Evolutionary conservation across 2,329 filamentous ascomycete genomes (phyloP).

Genomic region (Periglandula ipomoeae): DNA sequence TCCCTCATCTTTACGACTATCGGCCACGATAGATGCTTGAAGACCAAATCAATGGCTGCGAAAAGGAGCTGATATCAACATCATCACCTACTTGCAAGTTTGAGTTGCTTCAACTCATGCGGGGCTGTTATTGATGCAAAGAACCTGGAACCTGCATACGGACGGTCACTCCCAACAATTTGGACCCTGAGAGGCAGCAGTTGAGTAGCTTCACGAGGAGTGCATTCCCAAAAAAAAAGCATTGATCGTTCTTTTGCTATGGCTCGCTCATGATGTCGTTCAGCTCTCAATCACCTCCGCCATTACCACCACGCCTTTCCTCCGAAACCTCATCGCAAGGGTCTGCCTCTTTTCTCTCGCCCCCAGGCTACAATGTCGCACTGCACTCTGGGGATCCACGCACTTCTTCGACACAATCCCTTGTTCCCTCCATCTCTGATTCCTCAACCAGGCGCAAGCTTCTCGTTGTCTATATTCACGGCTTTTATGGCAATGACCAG

Average conservation of each 20-base stretch:
- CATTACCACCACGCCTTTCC: background rate
- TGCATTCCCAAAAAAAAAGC: no score
- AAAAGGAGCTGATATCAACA: background rate
- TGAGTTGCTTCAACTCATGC: no score
- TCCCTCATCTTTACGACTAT: background rate
- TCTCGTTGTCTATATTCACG: conserved; percentile 77
- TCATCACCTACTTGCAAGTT: no score
- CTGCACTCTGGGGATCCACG: conserved; percentile 30
- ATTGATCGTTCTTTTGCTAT: no score
- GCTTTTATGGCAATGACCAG: conserved; percentile 81
- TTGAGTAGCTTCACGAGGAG: no score
- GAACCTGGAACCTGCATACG: no score
- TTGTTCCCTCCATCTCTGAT: conserved; percentile 20
- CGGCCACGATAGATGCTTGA: background rate
- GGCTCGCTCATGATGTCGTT: background rate
- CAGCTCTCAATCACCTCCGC: background rate
- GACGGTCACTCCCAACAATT: no score
- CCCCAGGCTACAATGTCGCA: background rate
- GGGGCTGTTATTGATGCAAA: no score
- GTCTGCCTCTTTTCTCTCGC: background rate
- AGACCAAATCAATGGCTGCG: background rate
- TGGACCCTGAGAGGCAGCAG: no score
- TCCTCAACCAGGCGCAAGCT: conserved; percentile 42
- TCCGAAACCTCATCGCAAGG: background rate
- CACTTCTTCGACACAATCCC: conserved; percentile 38